Percentiles rank a stretch among this genome's conserved stretches.
These are phyloP conservation scores for Rhynchospora pubera DNA, from an alignment of 176 grass and related monocot species.

Conservation along the genomic window DNA sequence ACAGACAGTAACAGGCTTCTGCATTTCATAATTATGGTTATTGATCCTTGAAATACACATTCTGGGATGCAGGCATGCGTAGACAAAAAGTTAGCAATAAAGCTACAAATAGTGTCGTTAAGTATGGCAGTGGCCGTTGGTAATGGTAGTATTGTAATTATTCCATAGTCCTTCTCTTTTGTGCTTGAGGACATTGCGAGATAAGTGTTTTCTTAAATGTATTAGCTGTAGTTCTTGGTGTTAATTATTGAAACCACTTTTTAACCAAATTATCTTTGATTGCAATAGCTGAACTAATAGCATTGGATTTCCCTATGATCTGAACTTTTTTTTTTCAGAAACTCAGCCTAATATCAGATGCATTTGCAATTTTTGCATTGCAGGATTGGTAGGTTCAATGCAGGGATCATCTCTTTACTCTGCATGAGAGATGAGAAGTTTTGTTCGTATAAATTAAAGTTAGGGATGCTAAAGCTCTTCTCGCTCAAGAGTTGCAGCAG, in stretches of 20 bases:
- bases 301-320: neutral
- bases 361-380: neutral
- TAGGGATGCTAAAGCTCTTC: neutral
- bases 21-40: neutral
- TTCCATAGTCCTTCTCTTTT: neutral
- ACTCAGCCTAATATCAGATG: neutral
- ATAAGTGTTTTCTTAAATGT: neutral
- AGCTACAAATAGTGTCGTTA: neutral
- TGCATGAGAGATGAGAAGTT: conserved; percentile 6
- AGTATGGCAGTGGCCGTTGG: neutral
- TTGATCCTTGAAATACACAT: neutral
- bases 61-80: neutral
- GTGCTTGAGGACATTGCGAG: no score
- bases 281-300: no score
- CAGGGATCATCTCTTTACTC: neutral
- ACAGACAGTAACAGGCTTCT: neutral
- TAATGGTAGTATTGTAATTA: neutral
- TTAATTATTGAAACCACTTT: no score
- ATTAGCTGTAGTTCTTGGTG: neutral
- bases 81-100: neutral
- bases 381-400: neutral
- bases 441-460: neutral
- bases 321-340: neutral
- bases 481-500: neutral
- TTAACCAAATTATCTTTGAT: no score